These are phyloP conservation scores for Cantharellus cinnabarinus DNA, from an alignment of 768 basidiomycete genomes.

Conservation along the genomic window DNA sequence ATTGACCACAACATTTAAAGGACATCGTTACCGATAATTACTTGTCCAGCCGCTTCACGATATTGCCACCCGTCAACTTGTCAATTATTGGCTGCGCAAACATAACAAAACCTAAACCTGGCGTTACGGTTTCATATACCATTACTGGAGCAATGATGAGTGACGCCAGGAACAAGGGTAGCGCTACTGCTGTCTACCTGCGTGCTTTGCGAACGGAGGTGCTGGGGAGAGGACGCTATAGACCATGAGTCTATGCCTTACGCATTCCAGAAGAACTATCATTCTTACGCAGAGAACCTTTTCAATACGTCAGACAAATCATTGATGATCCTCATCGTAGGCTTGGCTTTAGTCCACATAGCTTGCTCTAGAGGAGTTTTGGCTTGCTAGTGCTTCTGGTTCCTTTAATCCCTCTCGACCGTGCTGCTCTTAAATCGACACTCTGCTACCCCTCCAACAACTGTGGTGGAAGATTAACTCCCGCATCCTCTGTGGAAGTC, in stretches of 20 bases:
- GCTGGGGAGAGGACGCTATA: not conserved
- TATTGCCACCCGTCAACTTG: too few relatives aligned
- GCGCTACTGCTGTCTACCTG: not conserved
- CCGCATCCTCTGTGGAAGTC: not conserved
- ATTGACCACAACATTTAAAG: too few relatives aligned
- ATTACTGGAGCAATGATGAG: conserved; percentile 11
- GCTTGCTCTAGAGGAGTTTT: not conserved
- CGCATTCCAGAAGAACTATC: not conserved
- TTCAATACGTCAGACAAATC: not conserved
- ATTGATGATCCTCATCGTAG: not conserved
- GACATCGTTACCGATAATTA: too few relatives aligned
- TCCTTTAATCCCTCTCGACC: not conserved
- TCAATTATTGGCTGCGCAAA: too few relatives aligned
- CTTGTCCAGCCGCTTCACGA: too few relatives aligned
- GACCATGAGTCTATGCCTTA: not conserved
- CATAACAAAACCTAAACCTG: too few relatives aligned
- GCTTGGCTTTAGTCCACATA: not conserved
- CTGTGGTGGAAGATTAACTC: not conserved
- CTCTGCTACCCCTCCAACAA: not conserved
- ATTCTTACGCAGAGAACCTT: not conserved
- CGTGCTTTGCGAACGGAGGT: not conserved
- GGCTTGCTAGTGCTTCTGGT: not conserved
- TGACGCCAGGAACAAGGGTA: not conserved
- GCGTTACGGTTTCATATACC: too few relatives aligned
- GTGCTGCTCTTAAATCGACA: not conserved